These are phyloP conservation scores for Paramecium pentaurelia DNA, from an alignment of 73 alveolate genomes.

Conservation along the genomic window DNA sequence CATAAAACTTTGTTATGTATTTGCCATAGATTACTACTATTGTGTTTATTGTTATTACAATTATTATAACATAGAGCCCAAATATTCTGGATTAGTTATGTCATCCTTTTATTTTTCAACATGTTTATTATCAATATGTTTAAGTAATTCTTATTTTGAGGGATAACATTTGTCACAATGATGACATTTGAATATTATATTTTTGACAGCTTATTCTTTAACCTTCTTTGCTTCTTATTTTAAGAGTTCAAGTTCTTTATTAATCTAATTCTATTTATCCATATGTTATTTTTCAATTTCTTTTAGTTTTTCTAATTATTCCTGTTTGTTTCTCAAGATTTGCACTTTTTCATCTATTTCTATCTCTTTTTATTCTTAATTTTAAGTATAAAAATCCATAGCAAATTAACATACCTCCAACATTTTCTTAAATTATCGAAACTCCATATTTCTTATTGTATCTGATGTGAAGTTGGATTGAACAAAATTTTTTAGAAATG, in stretches of 20 bases:
- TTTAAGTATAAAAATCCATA: conserved; percentile 13
- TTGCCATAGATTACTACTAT: not conserved
- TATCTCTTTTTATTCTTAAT: not conserved
- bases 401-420: not conserved
- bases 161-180: not conserved
- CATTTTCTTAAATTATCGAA: not conserved
- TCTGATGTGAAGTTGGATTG: not conserved
- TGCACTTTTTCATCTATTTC: not conserved
- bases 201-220: not conserved
- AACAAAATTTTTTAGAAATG: conserved; percentile 15
- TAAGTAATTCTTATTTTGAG: not conserved
- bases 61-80: not conserved
- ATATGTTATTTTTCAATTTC: not conserved
- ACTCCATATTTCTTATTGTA: not conserved
- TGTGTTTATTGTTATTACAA: not conserved
- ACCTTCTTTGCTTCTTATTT: not conserved
- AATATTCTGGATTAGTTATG: conserved; percentile 24
- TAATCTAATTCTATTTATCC: not conserved
- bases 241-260: not conserved
- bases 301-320: not conserved
- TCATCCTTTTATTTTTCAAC: not conserved
- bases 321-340: not conserved
- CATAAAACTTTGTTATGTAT: not conserved
- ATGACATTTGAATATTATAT: conserved; percentile 11
- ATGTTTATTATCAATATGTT: conserved; percentile 15